A percentile compares a stretch with the other conserved stretches of the same genome.
phyloP scores from a whole-genome alignment of 2,329 filamentous ascomycete species.

The Aureobasidium lini region DNA sequence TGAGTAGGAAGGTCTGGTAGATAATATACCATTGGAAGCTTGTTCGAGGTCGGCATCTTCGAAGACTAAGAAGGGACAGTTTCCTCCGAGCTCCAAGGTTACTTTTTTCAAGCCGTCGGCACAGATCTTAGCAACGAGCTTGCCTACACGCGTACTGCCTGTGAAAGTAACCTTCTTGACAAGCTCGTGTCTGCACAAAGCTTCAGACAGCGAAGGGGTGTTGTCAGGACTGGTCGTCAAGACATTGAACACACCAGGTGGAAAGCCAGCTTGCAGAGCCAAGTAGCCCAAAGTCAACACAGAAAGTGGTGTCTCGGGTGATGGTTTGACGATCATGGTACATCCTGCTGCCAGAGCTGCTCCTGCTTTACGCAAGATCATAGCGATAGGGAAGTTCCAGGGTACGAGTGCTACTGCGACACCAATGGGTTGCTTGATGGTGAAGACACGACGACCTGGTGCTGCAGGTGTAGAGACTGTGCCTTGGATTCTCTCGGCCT shows the following conservation, averaged over 20 bases:
- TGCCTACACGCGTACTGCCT: conserved; percentile 53
- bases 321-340: conserved; percentile 66
- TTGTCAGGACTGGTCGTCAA: conserved; percentile 52
- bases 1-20: not conserved
- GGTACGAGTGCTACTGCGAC: conserved; percentile 62
- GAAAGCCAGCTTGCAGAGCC: conserved; percentile 49
- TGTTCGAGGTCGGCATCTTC: conserved; percentile 56
- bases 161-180: conserved; percentile 59
- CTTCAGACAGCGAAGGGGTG: conserved; percentile 47
- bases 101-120: conserved; percentile 56
- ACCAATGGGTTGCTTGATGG: conserved; percentile 67
- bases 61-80: conserved; percentile 58
- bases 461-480: conserved; percentile 52
- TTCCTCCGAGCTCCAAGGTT: conserved; percentile 57
- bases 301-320: conserved; percentile 58
- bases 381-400: conserved; percentile 64
- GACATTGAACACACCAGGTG: conserved; percentile 54
- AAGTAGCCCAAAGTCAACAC: conserved; percentile 48
- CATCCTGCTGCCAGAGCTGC: conserved; percentile 65
- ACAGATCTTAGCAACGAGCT: conserved; percentile 54
- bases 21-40: conserved; percentile 38
- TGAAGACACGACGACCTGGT: conserved; percentile 58
- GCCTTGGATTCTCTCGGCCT: conserved; percentile 55
- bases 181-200: conserved; percentile 49
- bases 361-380: conserved; percentile 61